A percentile compares a stretch with the other conserved stretches of the same genome.
Evolutionary conservation across 2,329 filamentous ascomycete genomes (phyloP).

Genomic region (Fusarium continuum): DNA sequence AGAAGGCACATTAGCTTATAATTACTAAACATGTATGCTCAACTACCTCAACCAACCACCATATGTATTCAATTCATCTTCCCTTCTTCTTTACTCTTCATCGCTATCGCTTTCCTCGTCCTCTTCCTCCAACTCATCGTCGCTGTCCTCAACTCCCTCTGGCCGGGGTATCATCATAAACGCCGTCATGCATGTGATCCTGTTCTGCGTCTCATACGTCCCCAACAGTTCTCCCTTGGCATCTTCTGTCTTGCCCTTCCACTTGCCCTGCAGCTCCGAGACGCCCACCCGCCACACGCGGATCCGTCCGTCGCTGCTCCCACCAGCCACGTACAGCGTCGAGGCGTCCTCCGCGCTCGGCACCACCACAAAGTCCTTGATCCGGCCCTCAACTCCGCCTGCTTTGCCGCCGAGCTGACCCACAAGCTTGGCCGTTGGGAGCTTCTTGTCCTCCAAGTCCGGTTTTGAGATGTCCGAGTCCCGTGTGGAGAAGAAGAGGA

Average conservation of each 20-base stretch:
- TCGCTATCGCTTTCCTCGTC: slow-evolving; percentile 54
- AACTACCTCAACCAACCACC: not conserved
- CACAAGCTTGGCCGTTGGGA: slow-evolving; percentile 71
- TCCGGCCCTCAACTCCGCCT: slow-evolving; percentile 72
- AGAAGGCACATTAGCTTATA: slow-evolving; percentile 22
- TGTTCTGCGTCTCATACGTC: slow-evolving; percentile 83
- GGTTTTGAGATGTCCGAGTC: slow-evolving; percentile 55
- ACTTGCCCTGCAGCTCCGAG: slow-evolving; percentile 53
- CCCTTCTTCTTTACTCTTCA: slow-evolving; percentile 41
- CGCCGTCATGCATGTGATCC: slow-evolving; percentile 87
- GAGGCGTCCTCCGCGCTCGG: slow-evolving; percentile 51
- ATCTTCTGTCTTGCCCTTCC: slow-evolving; percentile 44
- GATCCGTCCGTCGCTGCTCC: slow-evolving; percentile 86
- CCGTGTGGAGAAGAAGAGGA: slow-evolving; percentile 82
- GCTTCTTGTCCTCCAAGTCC: slow-evolving; percentile 44
- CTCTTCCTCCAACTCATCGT: slow-evolving; percentile 58
- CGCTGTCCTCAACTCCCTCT: slow-evolving; percentile 68
- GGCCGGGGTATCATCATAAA: slow-evolving; percentile 83
- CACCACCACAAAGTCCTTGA: slow-evolving; percentile 88
- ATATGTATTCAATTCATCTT: not conserved
- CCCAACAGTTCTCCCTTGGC: slow-evolving; percentile 65
- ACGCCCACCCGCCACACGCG: slow-evolving; percentile 74
- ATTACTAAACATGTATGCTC: not conserved
- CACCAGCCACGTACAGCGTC: slow-evolving; percentile 71
- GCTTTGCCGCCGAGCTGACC: slow-evolving; percentile 82